Conservation (phyloP, 805 yeast species). For the Blastobotrys mokoenaii region DNA sequence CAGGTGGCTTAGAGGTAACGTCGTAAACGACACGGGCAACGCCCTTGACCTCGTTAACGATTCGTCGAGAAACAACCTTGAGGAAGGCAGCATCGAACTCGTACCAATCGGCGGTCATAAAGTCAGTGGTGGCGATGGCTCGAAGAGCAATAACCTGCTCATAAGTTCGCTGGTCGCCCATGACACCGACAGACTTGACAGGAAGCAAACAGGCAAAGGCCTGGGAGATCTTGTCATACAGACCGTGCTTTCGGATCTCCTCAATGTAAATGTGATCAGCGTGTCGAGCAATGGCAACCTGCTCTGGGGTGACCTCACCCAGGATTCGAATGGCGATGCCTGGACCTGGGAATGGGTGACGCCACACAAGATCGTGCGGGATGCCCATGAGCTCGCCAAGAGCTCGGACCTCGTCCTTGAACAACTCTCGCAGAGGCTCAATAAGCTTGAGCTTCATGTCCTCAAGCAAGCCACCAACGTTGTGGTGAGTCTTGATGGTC, state of each 20-base stretch:
- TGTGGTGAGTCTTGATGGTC: constrained; percentile 98
- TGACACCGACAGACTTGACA: constrained; percentile 97
- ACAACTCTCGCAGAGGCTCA: constrained; percentile 96
- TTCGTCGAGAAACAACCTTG: constrained; percentile 88
- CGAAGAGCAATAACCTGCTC: constrained; percentile 98
- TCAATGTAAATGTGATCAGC: constrained; percentile 95
- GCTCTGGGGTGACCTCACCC: constrained; percentile 91
- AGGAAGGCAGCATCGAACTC: constrained; percentile 87
- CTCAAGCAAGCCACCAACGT: constrained; percentile 95
- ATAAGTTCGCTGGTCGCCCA: constrained; percentile 99
- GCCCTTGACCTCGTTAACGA: constrained; percentile 97
- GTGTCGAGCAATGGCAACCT: constrained; percentile 93
- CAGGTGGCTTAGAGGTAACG: constrained; percentile 98
- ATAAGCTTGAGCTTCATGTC: constrained; percentile 97
- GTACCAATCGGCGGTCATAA: constrained; percentile 99
- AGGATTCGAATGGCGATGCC: constrained; percentile 97
- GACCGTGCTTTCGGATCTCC: constrained; percentile 78
- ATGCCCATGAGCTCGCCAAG: constrained; percentile 92
- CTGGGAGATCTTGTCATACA: constrained; percentile 88
- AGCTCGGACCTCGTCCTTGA: constrained; percentile 97
- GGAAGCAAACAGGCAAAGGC: constrained; percentile 97
- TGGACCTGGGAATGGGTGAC: constrained; percentile 99
- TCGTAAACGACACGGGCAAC: constrained; percentile 99
- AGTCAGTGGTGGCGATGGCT: constrained; percentile 95
- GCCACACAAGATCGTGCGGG: constrained; percentile 96